A percentile compares a stretch with the other conserved stretches of the same genome.
phyloP scores from a whole-genome alignment of 1,284 basidiomycete genomes.

The Spongiforma sp. region DNA sequence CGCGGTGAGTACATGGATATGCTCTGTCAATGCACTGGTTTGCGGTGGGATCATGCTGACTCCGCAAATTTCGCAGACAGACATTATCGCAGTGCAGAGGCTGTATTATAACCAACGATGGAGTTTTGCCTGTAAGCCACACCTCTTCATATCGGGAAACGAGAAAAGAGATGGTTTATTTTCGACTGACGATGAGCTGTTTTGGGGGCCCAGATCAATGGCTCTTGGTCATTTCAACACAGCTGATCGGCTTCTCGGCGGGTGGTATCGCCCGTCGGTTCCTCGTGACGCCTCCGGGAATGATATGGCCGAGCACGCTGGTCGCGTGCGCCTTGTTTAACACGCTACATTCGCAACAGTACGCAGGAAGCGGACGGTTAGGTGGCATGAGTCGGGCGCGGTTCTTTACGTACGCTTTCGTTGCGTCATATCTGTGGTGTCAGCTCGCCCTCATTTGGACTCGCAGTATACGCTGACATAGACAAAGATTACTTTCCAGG shows the following conservation, averaged over 20 bases:
- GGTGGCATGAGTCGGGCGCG: constrained; percentile 51
- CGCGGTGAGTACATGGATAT: constrained; percentile 35
- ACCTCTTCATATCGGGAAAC: no score
- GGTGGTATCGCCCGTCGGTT: constrained; percentile 47
- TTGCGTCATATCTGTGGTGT: constrained; percentile 49
- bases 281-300: constrained; percentile 45
- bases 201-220: constrained; percentile 30
- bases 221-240: constrained; percentile 43
- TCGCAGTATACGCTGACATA: constrained; percentile 5
- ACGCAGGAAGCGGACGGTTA: constrained; percentile 46
- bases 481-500: constrained; percentile 50
- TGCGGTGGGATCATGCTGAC: neutral
- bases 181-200: neutral
- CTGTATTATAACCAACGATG: constrained; percentile 37
- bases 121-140: constrained; percentile 35
- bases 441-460: constrained; percentile 22
- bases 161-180: neutral
- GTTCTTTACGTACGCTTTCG: constrained; percentile 54
- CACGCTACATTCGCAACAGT: constrained; percentile 55
- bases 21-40: neutral
- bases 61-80: constrained; percentile 48
- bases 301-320: constrained; percentile 57
- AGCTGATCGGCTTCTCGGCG: constrained; percentile 49
- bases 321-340: constrained; percentile 57
- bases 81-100: constrained; percentile 41